These are phyloP conservation scores for Ormosia emarginata DNA, from an alignment of 306 rosid genomes.

Conservation along the genomic window DNA sequence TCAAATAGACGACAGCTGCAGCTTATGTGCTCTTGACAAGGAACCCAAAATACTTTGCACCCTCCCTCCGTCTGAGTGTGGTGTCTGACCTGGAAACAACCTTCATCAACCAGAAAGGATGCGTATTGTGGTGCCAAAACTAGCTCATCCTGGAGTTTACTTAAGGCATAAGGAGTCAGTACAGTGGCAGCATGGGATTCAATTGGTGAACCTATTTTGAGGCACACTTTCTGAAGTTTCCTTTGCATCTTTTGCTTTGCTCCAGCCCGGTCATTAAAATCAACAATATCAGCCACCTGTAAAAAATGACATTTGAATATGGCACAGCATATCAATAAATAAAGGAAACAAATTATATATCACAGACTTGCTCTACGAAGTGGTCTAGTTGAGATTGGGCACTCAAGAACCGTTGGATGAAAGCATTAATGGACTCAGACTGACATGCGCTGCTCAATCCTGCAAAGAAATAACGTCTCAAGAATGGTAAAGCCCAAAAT, in stretches of 20 bases:
- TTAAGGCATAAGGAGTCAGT: slow-evolving; percentile 72
- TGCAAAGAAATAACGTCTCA: slow-evolving; percentile 75
- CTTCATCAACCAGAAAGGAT: slow-evolving; percentile 60
- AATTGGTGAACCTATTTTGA: slow-evolving; percentile 82
- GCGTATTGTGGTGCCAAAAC: slow-evolving; percentile 86
- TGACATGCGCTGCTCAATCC: slow-evolving; percentile 62
- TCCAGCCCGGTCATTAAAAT: slow-evolving; percentile 65
- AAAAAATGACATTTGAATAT: neutral
- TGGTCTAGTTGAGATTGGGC: slow-evolving; percentile 64
- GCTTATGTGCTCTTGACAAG: slow-evolving; percentile 78
- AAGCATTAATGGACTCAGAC: slow-evolving; percentile 54
- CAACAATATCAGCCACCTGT: slow-evolving; percentile 66
- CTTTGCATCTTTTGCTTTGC: slow-evolving; percentile 69
- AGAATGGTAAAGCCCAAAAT: slow-evolving; percentile 81
- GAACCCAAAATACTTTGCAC: slow-evolving; percentile 69
- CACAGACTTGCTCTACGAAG: slow-evolving; percentile 61
- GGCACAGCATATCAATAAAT: neutral
- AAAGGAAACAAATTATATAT: slow-evolving; percentile 16
- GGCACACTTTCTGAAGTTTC: slow-evolving; percentile 65
- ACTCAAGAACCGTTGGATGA: slow-evolving; percentile 74
- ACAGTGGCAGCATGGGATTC: slow-evolving; percentile 82
- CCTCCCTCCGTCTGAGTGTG: slow-evolving; percentile 80
- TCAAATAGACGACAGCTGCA: slow-evolving; percentile 76
- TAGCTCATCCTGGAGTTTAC: slow-evolving; percentile 84
- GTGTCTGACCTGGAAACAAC: slow-evolving; percentile 82